A percentile compares a stretch with the other conserved stretches of the same genome.
These are phyloP conservation scores for Saccharomyces paradoxus DNA, from an alignment of 805 yeast species.

Conservation along the genomic window DNA sequence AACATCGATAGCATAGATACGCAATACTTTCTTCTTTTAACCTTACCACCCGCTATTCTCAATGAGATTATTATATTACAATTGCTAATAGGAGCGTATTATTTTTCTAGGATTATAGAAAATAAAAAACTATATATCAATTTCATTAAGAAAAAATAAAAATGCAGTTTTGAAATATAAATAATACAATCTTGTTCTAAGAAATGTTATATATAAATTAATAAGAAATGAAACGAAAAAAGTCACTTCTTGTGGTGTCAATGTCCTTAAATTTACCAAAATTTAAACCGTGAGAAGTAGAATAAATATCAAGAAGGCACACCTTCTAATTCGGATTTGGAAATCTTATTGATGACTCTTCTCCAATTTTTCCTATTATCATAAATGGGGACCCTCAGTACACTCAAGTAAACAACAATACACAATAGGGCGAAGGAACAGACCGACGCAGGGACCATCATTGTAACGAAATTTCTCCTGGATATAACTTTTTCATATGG, in stretches of 20 bases:
- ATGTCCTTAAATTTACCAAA: background rate
- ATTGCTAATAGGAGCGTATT: background rate
- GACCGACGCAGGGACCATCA: slow-evolving; percentile 60
- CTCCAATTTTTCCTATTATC: slow-evolving; percentile 62
- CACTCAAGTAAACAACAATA: slow-evolving; percentile 46
- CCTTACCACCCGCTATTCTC: slow-evolving; percentile 2
- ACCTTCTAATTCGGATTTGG: slow-evolving; percentile 71
- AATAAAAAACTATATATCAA: background rate
- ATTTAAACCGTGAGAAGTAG: background rate
- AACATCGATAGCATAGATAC: slow-evolving; percentile 25
- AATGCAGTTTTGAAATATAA: background rate
- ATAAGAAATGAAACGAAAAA: background rate
- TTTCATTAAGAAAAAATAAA: background rate
- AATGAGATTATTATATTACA: background rate
- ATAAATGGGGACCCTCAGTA: slow-evolving; percentile 60
- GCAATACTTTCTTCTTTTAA: background rate
- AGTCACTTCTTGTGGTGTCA: background rate
- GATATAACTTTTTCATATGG: slow-evolving; percentile 61
- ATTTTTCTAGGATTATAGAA: background rate
- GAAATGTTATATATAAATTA: background rate
- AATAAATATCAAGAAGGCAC: slow-evolving; percentile 54
- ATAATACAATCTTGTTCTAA: background rate
- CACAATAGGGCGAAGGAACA: slow-evolving; percentile 47
- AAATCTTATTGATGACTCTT: slow-evolving; percentile 43
- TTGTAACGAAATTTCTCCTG: slow-evolving; percentile 46